Base-by-base conservation (phyloP, 2,329 filamentous ascomycete genomes). In the Beauveria sp. region DNA sequence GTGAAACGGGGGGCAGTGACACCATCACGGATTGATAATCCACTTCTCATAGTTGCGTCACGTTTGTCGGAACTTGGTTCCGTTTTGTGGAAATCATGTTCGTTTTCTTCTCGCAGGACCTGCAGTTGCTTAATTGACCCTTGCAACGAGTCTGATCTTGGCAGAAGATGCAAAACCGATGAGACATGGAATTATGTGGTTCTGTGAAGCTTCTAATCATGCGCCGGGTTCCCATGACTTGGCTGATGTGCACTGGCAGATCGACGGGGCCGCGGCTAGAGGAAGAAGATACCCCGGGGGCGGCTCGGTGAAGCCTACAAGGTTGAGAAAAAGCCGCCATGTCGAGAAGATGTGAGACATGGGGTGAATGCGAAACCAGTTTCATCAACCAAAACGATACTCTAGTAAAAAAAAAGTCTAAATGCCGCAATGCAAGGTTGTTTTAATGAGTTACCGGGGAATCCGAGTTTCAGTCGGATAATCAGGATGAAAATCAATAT, bases 321-420 rank as follows among this genome's bases (percentile, higher is more conserved):
- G 49, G 22, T 34, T 51, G 16, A 51, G 26, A 26, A 43, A 8
- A 14, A 42, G n/a, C 26, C 10, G 10, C 10, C 2, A 14, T 31
- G 26, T 12, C 22, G 12, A 20, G 49, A 56, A 24, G 38, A 59
- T 34, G 38, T 22, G 56, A 59, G n/a, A 51, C 46, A 28, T 51
- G 56, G 46, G 56, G 56, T 16, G 46, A 59, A 43, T 22, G 18
- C 56, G 31, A 59, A 59, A 59, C 56, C 20, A 16, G 56, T 59
- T 59, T 59, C 56, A 58, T 22, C 56, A 18, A 45, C 46, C 28
- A n/a, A 38, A 38, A 38, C 34, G 5, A 38, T 48, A 10, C 28
- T 24, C n/a, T 57, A 57, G 28, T 31, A 14, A 28, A 48, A 24
- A 24, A 24, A 42, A 38, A 40, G 26, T 16, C 10, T 59, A 59